These are phyloP conservation scores for Diaporthe humulicola DNA, from an alignment of 2,329 filamentous ascomycete genomes.

Conservation along the genomic window DNA sequence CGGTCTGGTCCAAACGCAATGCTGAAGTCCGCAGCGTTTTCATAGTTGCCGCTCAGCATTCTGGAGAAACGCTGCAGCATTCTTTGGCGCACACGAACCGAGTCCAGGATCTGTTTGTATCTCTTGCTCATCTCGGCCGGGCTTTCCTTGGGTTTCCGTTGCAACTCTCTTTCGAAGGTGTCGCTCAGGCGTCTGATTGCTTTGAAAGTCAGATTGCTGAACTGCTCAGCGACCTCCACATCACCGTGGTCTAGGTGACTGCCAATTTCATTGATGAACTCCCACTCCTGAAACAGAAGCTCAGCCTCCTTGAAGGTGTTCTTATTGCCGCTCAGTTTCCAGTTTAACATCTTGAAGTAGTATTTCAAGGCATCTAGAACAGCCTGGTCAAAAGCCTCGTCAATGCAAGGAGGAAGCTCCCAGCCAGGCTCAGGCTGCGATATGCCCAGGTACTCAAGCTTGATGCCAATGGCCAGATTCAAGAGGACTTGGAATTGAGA, in stretches of 20 bases:
- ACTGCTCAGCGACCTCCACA: slow-evolving; percentile 97
- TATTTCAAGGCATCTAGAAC: slow-evolving; percentile 95
- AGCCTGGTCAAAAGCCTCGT: slow-evolving; percentile 94
- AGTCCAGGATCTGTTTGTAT: slow-evolving; percentile 95
- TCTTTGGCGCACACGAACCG: slow-evolving; percentile 93
- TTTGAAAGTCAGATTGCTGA: slow-evolving; percentile 93
- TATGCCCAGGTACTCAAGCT: slow-evolving; percentile 86
- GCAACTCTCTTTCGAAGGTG: slow-evolving; percentile 93
- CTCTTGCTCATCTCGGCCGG: slow-evolving; percentile 93
- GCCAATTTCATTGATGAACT: slow-evolving; percentile 94
- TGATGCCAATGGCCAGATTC: slow-evolving; percentile 92
- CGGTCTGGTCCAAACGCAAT: slow-evolving; percentile 78
- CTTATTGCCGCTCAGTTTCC: slow-evolving; percentile 97
- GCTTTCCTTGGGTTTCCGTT: slow-evolving; percentile 86
- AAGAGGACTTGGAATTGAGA: slow-evolving; percentile 94
- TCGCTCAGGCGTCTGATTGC: slow-evolving; percentile 88
- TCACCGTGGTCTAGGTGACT: slow-evolving; percentile 92
- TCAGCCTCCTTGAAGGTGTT: slow-evolving; percentile 99
- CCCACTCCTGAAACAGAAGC: slow-evolving; percentile 97
- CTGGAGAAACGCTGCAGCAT: slow-evolving; percentile 97
- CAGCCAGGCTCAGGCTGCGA: slow-evolving; percentile 91
- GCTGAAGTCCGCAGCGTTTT: slow-evolving; percentile 96
- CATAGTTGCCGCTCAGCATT: slow-evolving; percentile 91
- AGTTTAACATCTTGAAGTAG: slow-evolving; percentile 99
- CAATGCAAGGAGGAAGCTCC: slow-evolving; percentile 95